Evolutionary conservation across 352 stramenopile genomes (phyloP).

Genomic region (Phytophthora sp.): DNA sequence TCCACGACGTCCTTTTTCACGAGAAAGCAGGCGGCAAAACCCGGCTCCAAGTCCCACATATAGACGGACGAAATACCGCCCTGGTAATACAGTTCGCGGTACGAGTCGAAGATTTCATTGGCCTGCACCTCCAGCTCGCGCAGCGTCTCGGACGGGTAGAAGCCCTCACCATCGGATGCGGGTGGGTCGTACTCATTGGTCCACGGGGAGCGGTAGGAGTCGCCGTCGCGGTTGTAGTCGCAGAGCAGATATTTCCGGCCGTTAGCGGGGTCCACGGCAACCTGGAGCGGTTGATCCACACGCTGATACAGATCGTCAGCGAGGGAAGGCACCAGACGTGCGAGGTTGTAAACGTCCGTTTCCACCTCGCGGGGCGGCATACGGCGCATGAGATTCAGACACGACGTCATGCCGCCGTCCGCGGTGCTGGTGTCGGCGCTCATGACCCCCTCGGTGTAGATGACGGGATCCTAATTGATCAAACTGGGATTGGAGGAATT

Average conservation of each 20-base stretch:
- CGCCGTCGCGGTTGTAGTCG: slow-evolving; percentile 96
- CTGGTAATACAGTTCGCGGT: slow-evolving; percentile 97
- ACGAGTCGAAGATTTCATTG: slow-evolving; percentile 98
- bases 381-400: slow-evolving; percentile 90
- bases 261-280: slow-evolving; percentile 84
- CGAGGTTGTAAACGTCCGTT: slow-evolving; percentile 84
- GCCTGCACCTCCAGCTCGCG: slow-evolving; percentile 92
- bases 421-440: slow-evolving; percentile 26
- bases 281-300: slow-evolving; percentile 92
- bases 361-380: slow-evolving; percentile 90
- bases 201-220: slow-evolving; percentile 93
- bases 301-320: slow-evolving; percentile 94
- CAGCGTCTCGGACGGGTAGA: slow-evolving; percentile 89
- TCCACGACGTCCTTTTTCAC: slow-evolving; percentile 93
- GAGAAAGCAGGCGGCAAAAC: slow-evolving; percentile 94
- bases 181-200: slow-evolving; percentile 92
- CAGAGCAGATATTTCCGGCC: slow-evolving; percentile 93
- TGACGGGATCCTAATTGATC: too few species aligned
- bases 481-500: slow-evolving; percentile 35
- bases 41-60: slow-evolving; percentile 95
- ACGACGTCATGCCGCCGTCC: slow-evolving; percentile 67
- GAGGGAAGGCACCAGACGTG: slow-evolving; percentile 79
- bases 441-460: slow-evolving; percentile 23
- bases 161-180: slow-evolving; percentile 82
- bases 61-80: slow-evolving; percentile 94